phyloP scores from a whole-genome alignment of 257 asterid genomes.

The Salvia hispanica region DNA sequence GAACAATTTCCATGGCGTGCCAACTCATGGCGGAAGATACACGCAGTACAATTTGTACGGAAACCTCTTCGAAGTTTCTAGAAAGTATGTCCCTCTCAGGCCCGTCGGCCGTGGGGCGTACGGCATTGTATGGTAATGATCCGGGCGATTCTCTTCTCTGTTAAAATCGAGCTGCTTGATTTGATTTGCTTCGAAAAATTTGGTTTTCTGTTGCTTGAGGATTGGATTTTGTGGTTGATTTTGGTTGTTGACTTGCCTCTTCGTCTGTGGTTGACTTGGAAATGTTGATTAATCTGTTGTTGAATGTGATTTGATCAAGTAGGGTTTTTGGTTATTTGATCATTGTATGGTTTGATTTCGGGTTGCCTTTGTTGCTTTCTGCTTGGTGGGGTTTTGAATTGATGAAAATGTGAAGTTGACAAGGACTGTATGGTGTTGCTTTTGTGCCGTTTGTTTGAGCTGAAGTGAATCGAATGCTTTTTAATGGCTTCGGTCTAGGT shows the following conservation, averaged over 20 bases:
- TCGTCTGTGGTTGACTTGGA: constrained; percentile 7
- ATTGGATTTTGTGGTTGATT: constrained; percentile 4
- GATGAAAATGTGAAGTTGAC: constrained; percentile 3
- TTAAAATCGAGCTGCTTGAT: not conserved
- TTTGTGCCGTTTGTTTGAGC: not conserved
- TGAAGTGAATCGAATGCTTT: not conserved
- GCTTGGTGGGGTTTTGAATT: not conserved
- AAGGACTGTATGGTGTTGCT: constrained; percentile 1
- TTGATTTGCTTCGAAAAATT: constrained; percentile 3
- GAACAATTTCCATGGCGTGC: constrained; percentile 47
- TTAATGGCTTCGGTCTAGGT: not conserved
- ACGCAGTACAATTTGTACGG: constrained; percentile 67
- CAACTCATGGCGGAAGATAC: constrained; percentile 64
- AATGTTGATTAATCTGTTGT: not conserved
- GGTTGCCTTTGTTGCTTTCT: not conserved
- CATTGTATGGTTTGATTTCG: not conserved
- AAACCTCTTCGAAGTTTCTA: constrained; percentile 69
- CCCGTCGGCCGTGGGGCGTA: constrained; percentile 77
- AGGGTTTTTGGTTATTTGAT: not conserved
- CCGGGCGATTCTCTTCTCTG: not conserved
- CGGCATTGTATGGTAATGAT: constrained; percentile 66
- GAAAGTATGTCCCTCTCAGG: constrained; percentile 62
- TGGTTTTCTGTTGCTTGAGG: constrained; percentile 5
- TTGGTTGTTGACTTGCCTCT: not conserved
- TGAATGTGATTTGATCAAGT: not conserved